Evolutionary conservation across 2,329 filamentous ascomycete genomes (phyloP), one percentile per base, ranked within the genome.

Genomic region (Beauveria caledonica): DNA sequence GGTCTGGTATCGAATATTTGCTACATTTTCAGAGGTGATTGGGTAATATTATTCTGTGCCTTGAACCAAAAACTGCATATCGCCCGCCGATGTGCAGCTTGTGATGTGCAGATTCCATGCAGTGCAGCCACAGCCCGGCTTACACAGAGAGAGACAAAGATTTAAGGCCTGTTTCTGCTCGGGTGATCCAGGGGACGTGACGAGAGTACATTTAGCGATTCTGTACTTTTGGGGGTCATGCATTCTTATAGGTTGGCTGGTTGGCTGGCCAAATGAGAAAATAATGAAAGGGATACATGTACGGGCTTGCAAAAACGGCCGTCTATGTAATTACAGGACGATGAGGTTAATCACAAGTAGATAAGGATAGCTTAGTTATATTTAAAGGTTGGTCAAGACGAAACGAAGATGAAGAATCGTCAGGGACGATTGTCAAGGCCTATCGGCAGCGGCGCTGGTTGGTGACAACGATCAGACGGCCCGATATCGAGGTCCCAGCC

Each of bases 401-500:
- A 42, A 10, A 19, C 17, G 7, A 19, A 42, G 7, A 42, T 36
- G 5, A 11, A 13, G 33, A 15, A 13, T 36, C 33, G 33, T 36
- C 33, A 36, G 33, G 33, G 33, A 36, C 11, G 33, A 11, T 13
- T 13, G 21, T 29, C 33, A 19, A 15, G n/a, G 2, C 33, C 36
- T 11, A 45, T 46, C 8, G 27, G 45, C 46, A 33, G 8, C 46
- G 23, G 8, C 5, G 6, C 11, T 25, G 19, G n/a, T 11, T 27
- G 44, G 33, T 51, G 36, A 33, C 17, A 58, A 58, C 56, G 6
- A 58, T 58, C 46, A 58, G 46, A 51, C 51, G 56, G 56, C 33
- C 46, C 46, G 46, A 58, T 58, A 51, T 44, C 36, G 46, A 58
- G 36, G 23, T 25, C 25, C 23, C 5, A 17, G 21, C 17, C 44